Conservation (phyloP, 2,329 filamentous ascomycete species). For the Daldinia eschscholtzii region DNA sequence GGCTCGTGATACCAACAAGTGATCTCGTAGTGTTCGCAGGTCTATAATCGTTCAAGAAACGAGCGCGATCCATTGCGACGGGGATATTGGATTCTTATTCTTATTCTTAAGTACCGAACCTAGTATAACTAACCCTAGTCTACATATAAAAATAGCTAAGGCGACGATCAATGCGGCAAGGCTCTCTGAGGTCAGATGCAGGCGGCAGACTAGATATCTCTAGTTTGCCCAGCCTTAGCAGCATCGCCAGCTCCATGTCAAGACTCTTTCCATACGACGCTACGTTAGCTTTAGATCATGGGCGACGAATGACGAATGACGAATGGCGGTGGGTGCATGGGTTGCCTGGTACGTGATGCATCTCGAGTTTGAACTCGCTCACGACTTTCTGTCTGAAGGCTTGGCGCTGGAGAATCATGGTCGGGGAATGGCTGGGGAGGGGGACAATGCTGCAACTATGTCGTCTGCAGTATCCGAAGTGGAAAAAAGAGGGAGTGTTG, state of each 20-base stretch:
- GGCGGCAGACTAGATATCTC: background rate
- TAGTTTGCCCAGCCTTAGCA: background rate
- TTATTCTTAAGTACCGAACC: constrained; percentile 14
- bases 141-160: constrained; percentile 11
- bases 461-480: background rate
- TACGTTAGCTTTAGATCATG: background rate
- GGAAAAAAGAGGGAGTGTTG: background rate
- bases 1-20: constrained; percentile 41
- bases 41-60: constrained; percentile 9
- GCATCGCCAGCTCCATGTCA: background rate
- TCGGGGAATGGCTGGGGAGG: background rate
- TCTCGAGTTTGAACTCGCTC: background rate
- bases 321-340: constrained; percentile 1
- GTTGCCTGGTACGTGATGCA: background rate
- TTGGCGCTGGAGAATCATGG: background rate
- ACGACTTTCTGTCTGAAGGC: background rate
- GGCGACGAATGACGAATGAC: too few species aligned
- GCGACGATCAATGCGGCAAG: background rate
- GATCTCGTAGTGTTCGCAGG: constrained; percentile 34
- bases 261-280: background rate
- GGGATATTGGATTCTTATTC: constrained; percentile 24
- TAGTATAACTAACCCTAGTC: background rate
- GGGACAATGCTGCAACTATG: background rate
- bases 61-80: constrained; percentile 8
- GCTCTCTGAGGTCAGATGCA: background rate